Evolutionary conservation across 2,329 filamentous ascomycete species (phyloP), one percentile per base, ranked within the genome.

Genomic region (Atkinsonella texensis): DNA sequence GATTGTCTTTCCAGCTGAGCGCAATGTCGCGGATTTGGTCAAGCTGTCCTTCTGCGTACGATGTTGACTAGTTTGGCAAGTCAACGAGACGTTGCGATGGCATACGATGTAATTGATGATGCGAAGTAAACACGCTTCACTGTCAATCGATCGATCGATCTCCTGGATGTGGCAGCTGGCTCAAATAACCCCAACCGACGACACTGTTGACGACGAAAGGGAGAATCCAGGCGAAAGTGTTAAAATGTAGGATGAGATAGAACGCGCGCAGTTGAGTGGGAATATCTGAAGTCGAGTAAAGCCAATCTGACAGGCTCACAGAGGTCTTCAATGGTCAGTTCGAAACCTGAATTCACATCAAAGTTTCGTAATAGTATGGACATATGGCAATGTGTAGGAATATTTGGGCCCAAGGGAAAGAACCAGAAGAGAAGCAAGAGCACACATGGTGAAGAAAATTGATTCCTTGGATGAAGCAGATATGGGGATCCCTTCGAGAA

Each of bases 361-460:
- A 23, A 46, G 38, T 13, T 41, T 40, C 32, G 44, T 42, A 42
- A 40, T 28, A 41, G 38, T 42, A 38, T 33, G 28, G 28, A 43
- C 35, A n/a, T 33, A 42, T 40, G 44, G 10, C 13, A 33, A 20
- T 43, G 44, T 15, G 20, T 40, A 35, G 32, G 44, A 13, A 38
- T 28, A 38, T 42, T 49, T 42, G 33, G 49, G 17, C 44, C 31
- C 33, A 15, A 33, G 35, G 17, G 32, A 17, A 46, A 7, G 55
- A 52, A 49, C 54, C 48, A 52, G 54, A 54, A 50, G 50, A 53
- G 55, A 12, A 31, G 35, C 28, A 18, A 20, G 13, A 31, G 23
- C 28, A 20, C 12, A 47, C 53, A 48, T 28, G 15, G 9, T 10
- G 43, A 17, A 28, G 41, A 28, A 35, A 8, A 39, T 33, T 42